Percentiles rank a stretch among this genome's conserved stretches.
Evolutionary conservation across 257 asterid species (phyloP).

Genomic region (Hygrophila difformis): DNA sequence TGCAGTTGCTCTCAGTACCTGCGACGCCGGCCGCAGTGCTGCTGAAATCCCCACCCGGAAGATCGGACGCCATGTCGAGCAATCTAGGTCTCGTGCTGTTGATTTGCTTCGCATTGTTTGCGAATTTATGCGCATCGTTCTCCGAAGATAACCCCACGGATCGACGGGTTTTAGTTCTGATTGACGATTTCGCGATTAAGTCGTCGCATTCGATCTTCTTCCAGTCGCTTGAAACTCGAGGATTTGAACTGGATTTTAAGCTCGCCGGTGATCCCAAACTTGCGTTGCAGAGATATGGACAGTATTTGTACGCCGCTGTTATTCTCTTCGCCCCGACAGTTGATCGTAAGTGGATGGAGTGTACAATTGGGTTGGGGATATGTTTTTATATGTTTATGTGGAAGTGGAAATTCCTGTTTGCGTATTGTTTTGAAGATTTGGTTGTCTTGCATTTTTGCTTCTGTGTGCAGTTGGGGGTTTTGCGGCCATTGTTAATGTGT

Average conservation of each 20-base stretch:
- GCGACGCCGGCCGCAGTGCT: too few species aligned
- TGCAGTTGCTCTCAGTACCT: too few species aligned
- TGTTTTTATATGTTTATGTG: neutral
- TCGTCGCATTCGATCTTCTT: constrained; percentile 73
- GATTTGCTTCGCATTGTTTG: constrained; percentile 17
- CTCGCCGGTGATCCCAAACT: constrained; percentile 72
- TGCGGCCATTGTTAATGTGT: neutral
- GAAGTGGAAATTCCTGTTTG: neutral
- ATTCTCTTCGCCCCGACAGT: constrained; percentile 58
- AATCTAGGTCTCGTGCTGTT: constrained; percentile 3
- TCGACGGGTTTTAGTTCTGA: constrained; percentile 57
- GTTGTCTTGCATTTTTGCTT: too few species aligned
- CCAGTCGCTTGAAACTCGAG: constrained; percentile 45
- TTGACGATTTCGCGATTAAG: constrained; percentile 56
- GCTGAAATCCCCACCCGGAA: constrained; percentile 12
- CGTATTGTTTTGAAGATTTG: neutral
- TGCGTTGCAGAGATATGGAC: constrained; percentile 68
- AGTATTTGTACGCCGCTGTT: constrained; percentile 54
- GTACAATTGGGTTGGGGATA: neutral
- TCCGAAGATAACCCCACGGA: constrained; percentile 62
- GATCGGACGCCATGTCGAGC: constrained; percentile 26
- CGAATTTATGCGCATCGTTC: constrained; percentile 38
- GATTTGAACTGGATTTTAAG: constrained; percentile 60
- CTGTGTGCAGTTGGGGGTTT: neutral
- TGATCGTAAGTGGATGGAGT: constrained; percentile 40